Conservation (phyloP, 2,329 filamentous ascomycete species). For the Xylariomycetidae sp. region DNA sequence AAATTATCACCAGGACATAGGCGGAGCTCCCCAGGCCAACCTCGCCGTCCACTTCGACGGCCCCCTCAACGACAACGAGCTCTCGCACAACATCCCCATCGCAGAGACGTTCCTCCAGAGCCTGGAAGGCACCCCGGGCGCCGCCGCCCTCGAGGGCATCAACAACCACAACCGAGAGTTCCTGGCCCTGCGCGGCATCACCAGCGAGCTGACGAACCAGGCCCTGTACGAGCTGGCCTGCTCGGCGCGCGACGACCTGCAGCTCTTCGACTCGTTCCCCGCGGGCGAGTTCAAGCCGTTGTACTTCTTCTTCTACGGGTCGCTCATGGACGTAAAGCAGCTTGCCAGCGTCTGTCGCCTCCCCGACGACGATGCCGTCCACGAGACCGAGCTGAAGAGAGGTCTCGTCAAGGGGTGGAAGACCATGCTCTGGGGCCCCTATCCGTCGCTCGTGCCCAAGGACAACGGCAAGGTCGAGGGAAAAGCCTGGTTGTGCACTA, state of each 20-base stretch:
- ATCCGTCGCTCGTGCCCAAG: constrained; percentile 15
- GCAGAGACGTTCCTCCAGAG: no score
- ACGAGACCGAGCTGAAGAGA: neutral
- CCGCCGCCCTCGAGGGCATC: no score
- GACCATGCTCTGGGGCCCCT: constrained; percentile 13
- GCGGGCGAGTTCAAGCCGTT: constrained; percentile 18
- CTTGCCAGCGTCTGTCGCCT: constrained; percentile 4
- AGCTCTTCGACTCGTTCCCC: no score
- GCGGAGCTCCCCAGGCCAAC: no score
- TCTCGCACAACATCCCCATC: no score
- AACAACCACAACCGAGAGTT: no score
- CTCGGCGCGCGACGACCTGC: neutral
- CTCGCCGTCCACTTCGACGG: no score
- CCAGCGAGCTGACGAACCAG: neutral
- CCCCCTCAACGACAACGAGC: no score
- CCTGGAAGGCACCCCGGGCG: no score
- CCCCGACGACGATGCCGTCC: neutral
- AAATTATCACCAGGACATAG: no score
- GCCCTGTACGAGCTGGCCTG: neutral
- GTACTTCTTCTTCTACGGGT: constrained; percentile 25
- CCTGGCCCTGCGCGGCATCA: no score
- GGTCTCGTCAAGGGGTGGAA: constrained; percentile 15
- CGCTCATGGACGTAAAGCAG: constrained; percentile 11
- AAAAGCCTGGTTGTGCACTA: constrained; percentile 17
- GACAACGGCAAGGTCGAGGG: constrained; percentile 11